Base-by-base conservation (phyloP, 495 filamentous ascomycete species). In the Xylaria bambusicola region DNA sequence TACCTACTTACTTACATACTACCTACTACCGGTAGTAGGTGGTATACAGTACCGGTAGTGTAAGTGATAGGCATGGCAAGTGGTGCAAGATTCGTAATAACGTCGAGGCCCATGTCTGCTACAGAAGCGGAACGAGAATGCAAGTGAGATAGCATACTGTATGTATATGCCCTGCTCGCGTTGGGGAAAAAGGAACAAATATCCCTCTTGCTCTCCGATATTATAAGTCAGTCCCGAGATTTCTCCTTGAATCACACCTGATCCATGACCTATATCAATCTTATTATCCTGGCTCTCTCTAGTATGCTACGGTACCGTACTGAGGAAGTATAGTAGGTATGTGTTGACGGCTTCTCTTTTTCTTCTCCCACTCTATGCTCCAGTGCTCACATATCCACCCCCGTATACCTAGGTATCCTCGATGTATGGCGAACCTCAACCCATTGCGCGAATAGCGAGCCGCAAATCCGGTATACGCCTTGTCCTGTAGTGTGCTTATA, bases 121-220 rank as follows among this genome's bases (percentile, higher is more conserved):
- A 13, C 36, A 38, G 36, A 38, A 38, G 36, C 36, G 36, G 36
- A 15, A 38, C 6, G 36, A 38, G 12, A 38, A 38, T 38, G 36
- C 6, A 38, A 38, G 36, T 13, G 36, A 38, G 36, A 7, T 33
- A 33, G 31, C 10, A 10, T 33, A 33, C 31, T 33, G 31, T 33
- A n/a, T 33, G 29, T 33, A 33, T 33, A 33, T 33, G 10, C 10
- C 8, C 36, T 38, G 36, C 6, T 38, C 35, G 15, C 13, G 36
- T 41, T 41, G 21, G 41, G 23, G 50, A 26, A 40, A 27, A 53
- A 13, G 23, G 38, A 2, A 31, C 26, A 3, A 53, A 18, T 15
- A 29, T 42, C 51, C 18, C 51, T 31, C 36, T 42, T 36, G 42
- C 27, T 42, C 23, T 42, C 51, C 51, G 36, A 27, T 42, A 2